Evolutionary conservation across 139 green algal genomes (phyloP).

Genomic region (Gonium pectorale): DNA sequence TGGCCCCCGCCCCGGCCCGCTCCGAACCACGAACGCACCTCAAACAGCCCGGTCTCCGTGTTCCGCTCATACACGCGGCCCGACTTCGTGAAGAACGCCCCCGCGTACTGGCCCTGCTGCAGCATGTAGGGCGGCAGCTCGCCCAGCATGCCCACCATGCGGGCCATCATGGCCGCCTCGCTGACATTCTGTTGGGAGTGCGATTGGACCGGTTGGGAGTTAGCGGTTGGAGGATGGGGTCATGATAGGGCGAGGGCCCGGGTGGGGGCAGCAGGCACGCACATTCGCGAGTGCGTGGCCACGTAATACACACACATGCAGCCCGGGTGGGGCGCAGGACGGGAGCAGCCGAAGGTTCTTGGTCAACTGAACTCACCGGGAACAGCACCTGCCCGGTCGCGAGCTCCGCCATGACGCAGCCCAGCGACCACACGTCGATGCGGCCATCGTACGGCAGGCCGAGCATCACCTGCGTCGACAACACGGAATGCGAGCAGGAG

Average conservation of each 20-base stretch:
- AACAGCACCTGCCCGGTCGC: conserved; percentile 82
- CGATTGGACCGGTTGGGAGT: no score
- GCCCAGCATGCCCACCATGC: conserved; percentile 89
- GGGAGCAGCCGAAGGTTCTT: no score
- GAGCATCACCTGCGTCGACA: conserved; percentile 94
- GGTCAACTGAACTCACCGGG: conserved; percentile 67
- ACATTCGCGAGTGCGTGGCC: no score
- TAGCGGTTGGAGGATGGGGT: no score
- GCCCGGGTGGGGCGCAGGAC: no score
- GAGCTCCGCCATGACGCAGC: conserved; percentile 82
- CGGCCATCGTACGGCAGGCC: conserved; percentile 85
- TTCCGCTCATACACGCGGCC: conserved; percentile 74
- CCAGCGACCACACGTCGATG: conserved; percentile 78
- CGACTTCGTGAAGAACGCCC: conserved; percentile 83
- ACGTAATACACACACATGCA: no score
- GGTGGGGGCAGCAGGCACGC: no score
- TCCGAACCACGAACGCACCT: no score
- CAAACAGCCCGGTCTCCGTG: conserved; percentile 15
- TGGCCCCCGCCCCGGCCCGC: no score
- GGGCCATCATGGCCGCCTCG: conserved; percentile 83
- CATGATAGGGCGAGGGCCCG: no score
- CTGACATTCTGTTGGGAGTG: conserved; percentile 78
- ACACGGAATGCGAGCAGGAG: no score
- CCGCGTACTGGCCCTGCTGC: conserved; percentile 67
- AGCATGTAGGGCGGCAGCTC: conserved; percentile 81